Base-by-base conservation (phyloP, 331 rosid genomes). In the Pyracantha coccinea region DNA sequence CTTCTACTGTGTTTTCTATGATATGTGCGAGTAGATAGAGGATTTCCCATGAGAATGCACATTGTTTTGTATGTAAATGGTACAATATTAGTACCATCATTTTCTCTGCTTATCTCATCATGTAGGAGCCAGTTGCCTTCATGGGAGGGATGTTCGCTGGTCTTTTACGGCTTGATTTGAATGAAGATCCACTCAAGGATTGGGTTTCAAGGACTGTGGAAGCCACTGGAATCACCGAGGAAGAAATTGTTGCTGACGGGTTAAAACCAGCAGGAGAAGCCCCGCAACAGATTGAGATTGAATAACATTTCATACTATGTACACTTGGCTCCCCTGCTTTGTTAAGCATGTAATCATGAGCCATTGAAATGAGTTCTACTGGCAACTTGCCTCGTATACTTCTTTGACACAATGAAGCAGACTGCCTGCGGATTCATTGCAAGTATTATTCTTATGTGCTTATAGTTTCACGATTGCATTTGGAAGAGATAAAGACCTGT, bases 51-150 rank as follows among this genome's bases (percentile, higher is more conserved):
- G 31, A 12, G 41, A 66, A 71, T 29, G 31, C 23, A 3, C 4
- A 11, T 11, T 29, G 28, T 53, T 24, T 63, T 53, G 63, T 55
- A 55, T 57, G 53, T 54, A 32, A 55, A 71, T 32, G 53, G 60
- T 55, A 38, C 44, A 32, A 3, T 7, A 7, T 71, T 25, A 71
- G 14, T 29, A 29, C 74, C 66, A 55, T 54, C 24, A 15, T 71
- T 55, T 31, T 24, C 31, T 68, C 28, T 27, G 17, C 31, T 57
- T 35, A 45, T 70, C 33, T 28, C 68, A 19, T 72, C 66, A 44
- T 66, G 70, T 79, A 91, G 99, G 99, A 94, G 82, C 97, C 99
- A 19, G 90, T 94, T 66, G 96, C 99, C 15, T 92, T 94, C 85
- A 71, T 87, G 77, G 97, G 97, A 52, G 99, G 99, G 72, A 29